These are phyloP conservation scores for Nakazawaea wyomingensis DNA, from an alignment of 805 yeast species.

Conservation along the genomic window DNA sequence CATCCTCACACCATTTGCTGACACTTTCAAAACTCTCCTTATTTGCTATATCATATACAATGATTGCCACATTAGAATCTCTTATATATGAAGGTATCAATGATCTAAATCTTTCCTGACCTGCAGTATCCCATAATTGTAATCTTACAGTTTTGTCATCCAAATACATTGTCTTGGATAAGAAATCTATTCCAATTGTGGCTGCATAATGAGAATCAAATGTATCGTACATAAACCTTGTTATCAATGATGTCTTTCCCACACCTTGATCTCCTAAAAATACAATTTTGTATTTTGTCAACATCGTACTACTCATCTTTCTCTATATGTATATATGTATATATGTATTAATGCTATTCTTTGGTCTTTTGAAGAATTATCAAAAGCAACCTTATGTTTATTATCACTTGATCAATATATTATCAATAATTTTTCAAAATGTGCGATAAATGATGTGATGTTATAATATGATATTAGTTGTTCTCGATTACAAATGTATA, in stretches of 20 bases:
- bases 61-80: slow-evolving; percentile 95
- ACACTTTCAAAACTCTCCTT: slow-evolving; percentile 79
- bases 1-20: slow-evolving; percentile 92
- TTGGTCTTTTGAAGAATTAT: too few species aligned
- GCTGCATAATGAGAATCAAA: slow-evolving; percentile 96
- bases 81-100: slow-evolving; percentile 93
- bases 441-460: too few species aligned
- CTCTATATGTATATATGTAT: background rate
- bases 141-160: slow-evolving; percentile 93
- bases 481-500: too few species aligned
- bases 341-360: too few species aligned
- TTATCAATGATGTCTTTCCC: slow-evolving; percentile 92
- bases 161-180: slow-evolving; percentile 88
- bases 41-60: slow-evolving; percentile 90
- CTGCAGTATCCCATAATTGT: slow-evolving; percentile 97
- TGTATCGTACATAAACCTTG: slow-evolving; percentile 97
- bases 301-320: slow-evolving; percentile 21
- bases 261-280: slow-evolving; percentile 97
- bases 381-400: too few species aligned
- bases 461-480: too few species aligned
- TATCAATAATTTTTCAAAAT: too few species aligned
- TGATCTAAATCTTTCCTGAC: slow-evolving; percentile 93
- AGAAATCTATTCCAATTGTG: slow-evolving; percentile 93
- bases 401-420: too few species aligned
- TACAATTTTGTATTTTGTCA: slow-evolving; percentile 79